These are phyloP conservation scores for Draba incana DNA, from an alignment of 345 rosid species.

Conservation along the genomic window DNA sequence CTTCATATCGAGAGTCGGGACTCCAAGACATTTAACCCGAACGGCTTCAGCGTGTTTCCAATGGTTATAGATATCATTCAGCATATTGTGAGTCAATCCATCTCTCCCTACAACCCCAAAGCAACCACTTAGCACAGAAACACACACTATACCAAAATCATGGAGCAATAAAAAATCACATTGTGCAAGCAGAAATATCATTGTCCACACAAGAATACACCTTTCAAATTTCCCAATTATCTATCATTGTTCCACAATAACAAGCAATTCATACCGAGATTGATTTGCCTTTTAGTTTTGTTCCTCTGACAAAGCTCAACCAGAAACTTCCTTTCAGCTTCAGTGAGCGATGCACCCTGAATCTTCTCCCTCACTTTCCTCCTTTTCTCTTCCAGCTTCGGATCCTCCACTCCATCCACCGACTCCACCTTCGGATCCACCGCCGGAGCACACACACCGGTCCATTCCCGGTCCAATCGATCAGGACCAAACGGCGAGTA, in stretches of 20 bases:
- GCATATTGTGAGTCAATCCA: slow-evolving; percentile 96
- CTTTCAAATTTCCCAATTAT: not conserved
- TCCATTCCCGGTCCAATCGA: slow-evolving; percentile 76
- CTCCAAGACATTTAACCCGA: slow-evolving; percentile 86
- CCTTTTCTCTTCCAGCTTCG: slow-evolving; percentile 80
- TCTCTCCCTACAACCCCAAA: slow-evolving; percentile 66
- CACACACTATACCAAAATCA: not conserved
- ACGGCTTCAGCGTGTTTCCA: slow-evolving; percentile 83
- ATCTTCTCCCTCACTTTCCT: slow-evolving; percentile 55
- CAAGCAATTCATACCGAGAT: slow-evolving; percentile 51
- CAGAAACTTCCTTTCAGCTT: slow-evolving; percentile 79
- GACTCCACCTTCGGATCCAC: slow-evolving; percentile 64
- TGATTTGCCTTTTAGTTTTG: slow-evolving; percentile 70
- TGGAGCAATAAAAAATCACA: too few relatives aligned
- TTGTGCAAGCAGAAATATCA: too few relatives aligned
- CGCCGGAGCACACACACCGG: slow-evolving; percentile 88
- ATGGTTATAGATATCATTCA: slow-evolving; percentile 82
- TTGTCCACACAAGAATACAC: not conserved
- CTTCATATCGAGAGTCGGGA: slow-evolving; percentile 89
- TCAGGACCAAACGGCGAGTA: slow-evolving; percentile 94
- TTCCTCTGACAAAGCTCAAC: slow-evolving; percentile 70
- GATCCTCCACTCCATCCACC: slow-evolving; percentile 66
- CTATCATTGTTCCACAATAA: too few relatives aligned
- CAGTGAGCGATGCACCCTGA: slow-evolving; percentile 66
- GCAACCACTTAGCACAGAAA: slow-evolving; percentile 9